Evolutionary conservation across 2,329 filamentous ascomycete genomes (phyloP), one percentile per base, ranked within the genome.

Genomic region (Aspergillus sp.): DNA sequence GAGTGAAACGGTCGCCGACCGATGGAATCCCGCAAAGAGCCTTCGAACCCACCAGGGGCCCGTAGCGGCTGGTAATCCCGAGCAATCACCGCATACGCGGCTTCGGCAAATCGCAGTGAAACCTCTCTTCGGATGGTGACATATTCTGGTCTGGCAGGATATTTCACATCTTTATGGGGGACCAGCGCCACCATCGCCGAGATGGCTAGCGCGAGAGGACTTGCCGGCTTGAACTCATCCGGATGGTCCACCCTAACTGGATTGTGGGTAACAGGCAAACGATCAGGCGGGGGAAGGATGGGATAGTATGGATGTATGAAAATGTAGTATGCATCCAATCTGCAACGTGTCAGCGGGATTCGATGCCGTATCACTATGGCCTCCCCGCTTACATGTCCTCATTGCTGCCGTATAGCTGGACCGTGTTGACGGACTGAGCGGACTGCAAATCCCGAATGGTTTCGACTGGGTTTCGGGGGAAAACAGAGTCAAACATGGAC

Each of bases 401-500:
- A 62, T 80, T 72, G 49, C 69, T 76, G 30, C 74, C 77, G 54
- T 81, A 82, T 2, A 78, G 75, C 36, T 80, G 76, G 7, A 77
- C 78, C 57, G 79, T 27, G 41, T 63, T 58, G 3, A 52, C 36
- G 2, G 19, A 8, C 23, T 19, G 27, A 15, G 27, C 8, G 32
- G 10, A 5, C n/a, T 32, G 19, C 17, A 11, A 57, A 36, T 17
- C 42, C 5, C 36, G 13, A 27, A 8, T 2, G 21, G 50, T 19
- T 5, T 63, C 42, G 19, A 41, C 49, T 23, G 57, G 32, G 19
- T 19, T 50, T 27, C 53, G 42, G 19, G 64, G 51, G 51, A 67
- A 67, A 41, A 67, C 63, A 13, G 75, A 77, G 62, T 82, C 80
- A 60, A 81, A 82, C 49, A 82, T 80, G 32, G 78, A 78, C 65